Conservation (phyloP, 2,329 filamentous ascomycete genomes). For the Tolypocladium cylindrosporum region DNA sequence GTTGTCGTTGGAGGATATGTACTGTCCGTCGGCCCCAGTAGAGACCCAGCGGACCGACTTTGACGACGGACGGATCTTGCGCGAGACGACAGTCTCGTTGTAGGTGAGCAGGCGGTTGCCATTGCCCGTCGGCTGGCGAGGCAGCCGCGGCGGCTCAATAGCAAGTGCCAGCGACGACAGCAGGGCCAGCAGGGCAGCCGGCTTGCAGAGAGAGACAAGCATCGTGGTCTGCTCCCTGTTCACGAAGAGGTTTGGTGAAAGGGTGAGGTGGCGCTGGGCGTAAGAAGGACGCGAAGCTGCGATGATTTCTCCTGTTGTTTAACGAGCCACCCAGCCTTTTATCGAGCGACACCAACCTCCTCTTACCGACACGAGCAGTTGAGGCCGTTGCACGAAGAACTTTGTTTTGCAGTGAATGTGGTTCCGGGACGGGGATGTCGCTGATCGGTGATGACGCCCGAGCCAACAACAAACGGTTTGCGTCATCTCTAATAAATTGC, state of each 20-base stretch:
- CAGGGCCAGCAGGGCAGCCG: constrained; percentile 8
- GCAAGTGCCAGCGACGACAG: constrained; percentile 15
- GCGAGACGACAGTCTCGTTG: constrained; percentile 45
- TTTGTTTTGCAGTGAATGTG: no score
- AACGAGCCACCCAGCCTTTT: background rate
- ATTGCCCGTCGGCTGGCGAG: constrained; percentile 44
- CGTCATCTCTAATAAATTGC: background rate
- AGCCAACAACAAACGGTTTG: background rate
- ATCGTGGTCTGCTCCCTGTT: background rate
- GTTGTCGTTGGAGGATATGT: constrained; percentile 39
- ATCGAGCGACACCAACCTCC: background rate
- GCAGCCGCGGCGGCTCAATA: constrained; percentile 40
- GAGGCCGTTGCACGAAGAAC: no score
- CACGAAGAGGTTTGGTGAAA: background rate
- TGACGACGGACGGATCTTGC: constrained; percentile 33
- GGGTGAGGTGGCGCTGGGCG: background rate
- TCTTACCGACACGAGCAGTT: background rate
- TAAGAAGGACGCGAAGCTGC: background rate
- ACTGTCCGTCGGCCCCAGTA: constrained; percentile 50
- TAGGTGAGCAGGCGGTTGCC: constrained; percentile 47
- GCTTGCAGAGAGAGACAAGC: background rate
- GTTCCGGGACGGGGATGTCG: background rate
- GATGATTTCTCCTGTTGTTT: background rate
- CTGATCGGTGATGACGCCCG: background rate
- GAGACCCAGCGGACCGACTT: constrained; percentile 47